Conservation (phyloP, 2,329 filamentous ascomycete genomes). For the Fusarium sacchari region DNA sequence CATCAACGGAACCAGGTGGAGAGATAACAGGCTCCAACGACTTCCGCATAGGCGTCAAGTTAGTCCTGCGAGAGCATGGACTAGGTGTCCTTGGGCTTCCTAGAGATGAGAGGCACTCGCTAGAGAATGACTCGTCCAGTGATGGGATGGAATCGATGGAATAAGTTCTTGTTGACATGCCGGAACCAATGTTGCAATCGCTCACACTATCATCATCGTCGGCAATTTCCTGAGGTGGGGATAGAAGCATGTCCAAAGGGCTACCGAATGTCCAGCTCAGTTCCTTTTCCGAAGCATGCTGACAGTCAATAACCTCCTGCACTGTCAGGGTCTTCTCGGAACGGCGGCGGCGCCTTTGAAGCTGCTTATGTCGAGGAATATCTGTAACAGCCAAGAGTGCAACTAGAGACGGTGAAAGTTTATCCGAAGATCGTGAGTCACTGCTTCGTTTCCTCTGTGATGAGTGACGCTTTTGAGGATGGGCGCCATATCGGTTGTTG, state of each 20-base stretch:
- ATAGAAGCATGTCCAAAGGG: constrained; percentile 68
- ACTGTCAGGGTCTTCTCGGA: constrained; percentile 57
- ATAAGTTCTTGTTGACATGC: constrained; percentile 63
- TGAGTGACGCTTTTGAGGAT: constrained; percentile 52
- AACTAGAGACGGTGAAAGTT: constrained; percentile 68
- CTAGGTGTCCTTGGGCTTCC: constrained; percentile 59
- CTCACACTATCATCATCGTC: constrained; percentile 60
- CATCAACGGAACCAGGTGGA: constrained; percentile 61
- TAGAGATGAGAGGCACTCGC: constrained; percentile 59
- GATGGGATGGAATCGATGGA: constrained; percentile 72
- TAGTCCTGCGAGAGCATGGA: constrained; percentile 45
- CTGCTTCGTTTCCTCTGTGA: constrained; percentile 51
- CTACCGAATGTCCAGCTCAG: constrained; percentile 64
- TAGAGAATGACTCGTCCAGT: constrained; percentile 63
- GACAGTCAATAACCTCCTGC: constrained; percentile 64
- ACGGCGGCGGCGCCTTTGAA: constrained; percentile 47
- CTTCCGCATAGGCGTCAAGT: constrained; percentile 55
- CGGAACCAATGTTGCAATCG: constrained; percentile 64
- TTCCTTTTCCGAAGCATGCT: constrained; percentile 67
- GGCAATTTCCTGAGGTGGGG: constrained; percentile 66
- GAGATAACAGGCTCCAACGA: constrained; percentile 66
- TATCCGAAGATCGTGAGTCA: constrained; percentile 62
- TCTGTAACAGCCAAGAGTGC: constrained; percentile 70
- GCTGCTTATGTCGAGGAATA: constrained; percentile 62
- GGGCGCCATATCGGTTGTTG: constrained; percentile 49